These are phyloP conservation scores for Calonectria pseudoreteaudii DNA, from an alignment of 2,329 filamentous ascomycete species.

Conservation along the genomic window DNA sequence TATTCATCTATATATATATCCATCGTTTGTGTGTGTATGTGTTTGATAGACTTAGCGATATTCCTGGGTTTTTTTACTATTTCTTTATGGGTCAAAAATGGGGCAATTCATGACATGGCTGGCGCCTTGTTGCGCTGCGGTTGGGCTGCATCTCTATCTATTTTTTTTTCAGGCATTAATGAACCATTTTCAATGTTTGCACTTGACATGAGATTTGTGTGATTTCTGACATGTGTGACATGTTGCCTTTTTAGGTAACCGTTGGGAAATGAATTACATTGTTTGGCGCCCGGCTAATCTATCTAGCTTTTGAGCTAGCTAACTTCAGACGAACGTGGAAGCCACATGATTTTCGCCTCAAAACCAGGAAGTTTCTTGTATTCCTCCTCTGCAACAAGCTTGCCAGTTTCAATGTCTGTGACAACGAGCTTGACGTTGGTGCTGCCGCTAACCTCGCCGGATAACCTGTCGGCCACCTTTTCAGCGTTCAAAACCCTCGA, in stretches of 20 bases:
- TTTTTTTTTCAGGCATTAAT: background rate
- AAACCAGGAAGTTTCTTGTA: background rate
- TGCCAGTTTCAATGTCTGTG: background rate
- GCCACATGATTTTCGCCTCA: background rate
- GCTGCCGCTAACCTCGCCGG: background rate
- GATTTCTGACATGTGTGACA: no score
- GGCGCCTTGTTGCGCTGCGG: background rate
- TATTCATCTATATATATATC: no score
- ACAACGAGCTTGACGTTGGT: background rate
- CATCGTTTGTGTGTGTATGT: background rate
- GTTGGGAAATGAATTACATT: background rate
- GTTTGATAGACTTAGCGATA: constrained; percentile 8
- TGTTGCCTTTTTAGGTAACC: background rate
- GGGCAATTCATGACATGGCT: constrained; percentile 1
- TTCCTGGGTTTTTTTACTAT: background rate
- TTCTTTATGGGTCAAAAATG: background rate
- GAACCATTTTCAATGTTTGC: background rate
- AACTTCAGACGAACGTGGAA: background rate
- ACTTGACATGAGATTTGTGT: no score
- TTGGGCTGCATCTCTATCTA: background rate
- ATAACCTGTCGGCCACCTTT: background rate
- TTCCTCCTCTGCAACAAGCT: background rate
- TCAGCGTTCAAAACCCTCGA: background rate
- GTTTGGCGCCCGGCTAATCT: background rate
- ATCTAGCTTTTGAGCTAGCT: no score